These are phyloP conservation scores for Jimgerdemannia flammicorona DNA, from an alignment of 192 early-diverging fungal genomes.

Conservation along the genomic window DNA sequence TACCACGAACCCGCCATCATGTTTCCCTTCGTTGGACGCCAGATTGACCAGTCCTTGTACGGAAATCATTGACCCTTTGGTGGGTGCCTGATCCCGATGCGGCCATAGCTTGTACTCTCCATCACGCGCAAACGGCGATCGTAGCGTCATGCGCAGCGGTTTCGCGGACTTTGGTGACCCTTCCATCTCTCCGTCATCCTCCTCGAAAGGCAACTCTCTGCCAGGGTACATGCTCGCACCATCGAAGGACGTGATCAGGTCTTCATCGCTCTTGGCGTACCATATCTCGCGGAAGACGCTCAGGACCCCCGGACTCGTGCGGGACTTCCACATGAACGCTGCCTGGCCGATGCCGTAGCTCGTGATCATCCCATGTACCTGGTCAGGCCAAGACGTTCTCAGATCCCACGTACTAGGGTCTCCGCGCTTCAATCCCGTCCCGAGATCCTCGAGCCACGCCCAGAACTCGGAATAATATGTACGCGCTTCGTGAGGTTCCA, in stretches of 20 bases:
- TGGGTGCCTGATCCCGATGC: slow-evolving; percentile 17
- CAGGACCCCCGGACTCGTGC: slow-evolving; percentile 8
- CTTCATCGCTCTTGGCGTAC: slow-evolving; percentile 4
- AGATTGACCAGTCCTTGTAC: slow-evolving; percentile 17
- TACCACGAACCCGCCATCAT: slow-evolving; percentile 20
- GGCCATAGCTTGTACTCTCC: slow-evolving; percentile 18
- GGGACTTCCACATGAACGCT: slow-evolving; percentile 16
- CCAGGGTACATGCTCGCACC: slow-evolving; percentile 20
- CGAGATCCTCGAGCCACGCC: slow-evolving; percentile 14
- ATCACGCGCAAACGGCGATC: slow-evolving; percentile 7
- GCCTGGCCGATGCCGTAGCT: slow-evolving; percentile 19
- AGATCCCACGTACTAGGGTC: slow-evolving; percentile 16
- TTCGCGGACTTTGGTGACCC: background rate
- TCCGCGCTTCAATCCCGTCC: slow-evolving; percentile 7
- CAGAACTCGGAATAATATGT: slow-evolving; percentile 19
- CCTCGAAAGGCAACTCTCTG: slow-evolving; percentile 8
- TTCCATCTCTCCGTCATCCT: background rate
- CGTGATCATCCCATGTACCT: slow-evolving; percentile 15
- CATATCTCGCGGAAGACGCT: slow-evolving; percentile 16
- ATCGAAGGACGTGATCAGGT: slow-evolving; percentile 16
- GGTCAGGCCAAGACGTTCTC: slow-evolving; percentile 7
- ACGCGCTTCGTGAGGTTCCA: slow-evolving; percentile 3
- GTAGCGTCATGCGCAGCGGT: slow-evolving; percentile 8
- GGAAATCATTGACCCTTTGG: slow-evolving; percentile 8
- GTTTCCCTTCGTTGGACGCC: slow-evolving; percentile 9